A percentile compares a stretch with the other conserved stretches of the same genome.
These are phyloP conservation scores for Entomortierella lignicola DNA, from an alignment of 192 early-diverging fungal genomes.

Conservation along the genomic window DNA sequence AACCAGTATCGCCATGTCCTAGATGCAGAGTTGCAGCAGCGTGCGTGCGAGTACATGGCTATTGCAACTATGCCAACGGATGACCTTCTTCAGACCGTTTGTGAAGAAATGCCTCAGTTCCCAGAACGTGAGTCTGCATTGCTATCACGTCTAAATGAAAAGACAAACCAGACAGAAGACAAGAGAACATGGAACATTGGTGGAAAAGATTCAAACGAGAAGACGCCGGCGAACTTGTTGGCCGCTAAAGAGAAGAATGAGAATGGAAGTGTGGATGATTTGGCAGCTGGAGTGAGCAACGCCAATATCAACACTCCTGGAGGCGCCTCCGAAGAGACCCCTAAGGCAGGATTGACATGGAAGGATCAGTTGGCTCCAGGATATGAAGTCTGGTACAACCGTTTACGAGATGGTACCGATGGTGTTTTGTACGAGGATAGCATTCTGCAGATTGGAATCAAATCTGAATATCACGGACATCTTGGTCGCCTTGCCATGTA, in stretches of 20 bases:
- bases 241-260: conserved; percentile 47
- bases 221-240: conserved; percentile 60
- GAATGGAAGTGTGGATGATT: conserved; percentile 46
- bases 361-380: conserved; percentile 61
- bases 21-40: conserved; percentile 97
- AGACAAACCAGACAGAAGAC: conserved; percentile 92
- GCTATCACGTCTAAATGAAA: conserved; percentile 83
- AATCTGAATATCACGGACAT: conserved; percentile 92
- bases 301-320: conserved; percentile 28
- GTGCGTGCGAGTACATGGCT: conserved; percentile 96
- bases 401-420: conserved; percentile 76
- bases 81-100: conserved; percentile 89
- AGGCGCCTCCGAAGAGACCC: conserved; percentile 4
- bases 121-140: conserved; percentile 94
- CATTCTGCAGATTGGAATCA: conserved; percentile 90
- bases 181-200: conserved; percentile 96
- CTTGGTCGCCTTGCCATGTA: conserved; percentile 92
- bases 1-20: conserved; percentile 88
- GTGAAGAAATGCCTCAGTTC: conserved; percentile 99
- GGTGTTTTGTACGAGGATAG: conserved; percentile 94
- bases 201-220: conserved; percentile 82
- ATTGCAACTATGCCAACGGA: conserved; percentile 87
- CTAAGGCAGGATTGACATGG: conserved; percentile 41
- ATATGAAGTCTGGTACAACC: conserved; percentile 66
- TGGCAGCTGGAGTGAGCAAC: conserved; percentile 20